phyloP scores from a whole-genome alignment of 148 eudicot genomes.

The Polygonum maritimum region DNA sequence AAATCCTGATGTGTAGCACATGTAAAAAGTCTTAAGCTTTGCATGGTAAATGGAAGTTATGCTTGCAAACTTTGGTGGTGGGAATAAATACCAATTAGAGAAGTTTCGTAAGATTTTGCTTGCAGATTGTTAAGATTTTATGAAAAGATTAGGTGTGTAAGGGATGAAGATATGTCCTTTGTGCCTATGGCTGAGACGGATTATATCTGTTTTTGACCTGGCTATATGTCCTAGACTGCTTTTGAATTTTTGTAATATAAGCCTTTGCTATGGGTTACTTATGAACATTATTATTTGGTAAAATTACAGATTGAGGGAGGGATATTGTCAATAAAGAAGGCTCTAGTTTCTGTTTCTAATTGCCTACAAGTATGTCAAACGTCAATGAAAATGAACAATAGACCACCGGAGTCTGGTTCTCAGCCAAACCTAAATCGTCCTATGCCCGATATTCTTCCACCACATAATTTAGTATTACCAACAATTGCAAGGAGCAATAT shows the following conservation, averaged over 20 bases:
- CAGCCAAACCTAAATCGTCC: conserved; percentile 22
- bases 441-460: conserved; percentile 24
- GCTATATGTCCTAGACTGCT: neutral
- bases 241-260: neutral
- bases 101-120: neutral
- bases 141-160: neutral
- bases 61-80: neutral
- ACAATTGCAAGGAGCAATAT: conserved; percentile 21
- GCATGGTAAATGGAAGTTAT: neutral
- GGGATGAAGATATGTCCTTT: neutral
- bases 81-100: neutral
- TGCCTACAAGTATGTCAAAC: conserved; percentile 49
- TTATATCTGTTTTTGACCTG: neutral
- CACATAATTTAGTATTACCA: conserved; percentile 24
- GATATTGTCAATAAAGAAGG: conserved; percentile 52
- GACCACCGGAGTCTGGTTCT: conserved; percentile 26
- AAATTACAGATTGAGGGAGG: conserved; percentile 61
- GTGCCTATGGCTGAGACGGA: neutral
- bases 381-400: conserved; percentile 20
- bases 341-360: conserved; percentile 53
- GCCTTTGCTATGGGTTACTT: neutral
- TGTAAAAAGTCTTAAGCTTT: neutral
- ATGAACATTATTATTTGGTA: conserved; percentile 2
- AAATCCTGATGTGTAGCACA: neutral
- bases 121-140: neutral